These are phyloP conservation scores for Exophiala aquamarina DNA, from an alignment of 2,329 filamentous ascomycete genomes.

Conservation along the genomic window DNA sequence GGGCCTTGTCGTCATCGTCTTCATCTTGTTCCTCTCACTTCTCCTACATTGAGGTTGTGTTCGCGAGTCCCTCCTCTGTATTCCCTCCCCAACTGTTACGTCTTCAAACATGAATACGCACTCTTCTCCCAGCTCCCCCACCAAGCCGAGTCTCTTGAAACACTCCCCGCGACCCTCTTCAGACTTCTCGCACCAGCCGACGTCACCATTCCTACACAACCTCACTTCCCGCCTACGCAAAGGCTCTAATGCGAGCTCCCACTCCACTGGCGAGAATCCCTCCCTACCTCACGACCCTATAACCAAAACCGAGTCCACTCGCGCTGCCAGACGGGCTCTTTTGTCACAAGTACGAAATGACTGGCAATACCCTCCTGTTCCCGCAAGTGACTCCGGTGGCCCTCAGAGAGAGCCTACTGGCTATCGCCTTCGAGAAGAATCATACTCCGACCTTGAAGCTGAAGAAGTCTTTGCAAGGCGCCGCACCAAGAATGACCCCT, in stretches of 20 bases:
- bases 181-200: constrained; percentile 10
- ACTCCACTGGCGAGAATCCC: constrained; percentile 3
- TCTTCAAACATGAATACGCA: constrained; percentile 7
- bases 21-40: no score
- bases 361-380: constrained; percentile 25
- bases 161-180: constrained; percentile 13
- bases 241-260: constrained; percentile 25
- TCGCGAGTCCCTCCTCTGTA: no score
- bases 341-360: constrained; percentile 24
- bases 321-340: constrained; percentile 22
- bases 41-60: no score
- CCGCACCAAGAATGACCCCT: constrained; percentile 29
- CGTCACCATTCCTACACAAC: constrained; percentile 23
- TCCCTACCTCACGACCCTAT: constrained; percentile 9
- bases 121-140: constrained; percentile 5
- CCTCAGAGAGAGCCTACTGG: constrained; percentile 19
- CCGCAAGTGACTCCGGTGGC: background rate
- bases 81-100: no score
- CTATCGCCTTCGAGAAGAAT: constrained; percentile 25
- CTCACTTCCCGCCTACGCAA: constrained; percentile 25
- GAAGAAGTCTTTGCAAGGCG: constrained; percentile 7
- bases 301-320: constrained; percentile 21
- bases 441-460: constrained; percentile 24
- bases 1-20: background rate
- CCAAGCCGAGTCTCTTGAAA: constrained; percentile 2